Evolutionary conservation across 768 basidiomycete genomes (phyloP).

Genomic region (Cystobasidium tubakii): DNA sequence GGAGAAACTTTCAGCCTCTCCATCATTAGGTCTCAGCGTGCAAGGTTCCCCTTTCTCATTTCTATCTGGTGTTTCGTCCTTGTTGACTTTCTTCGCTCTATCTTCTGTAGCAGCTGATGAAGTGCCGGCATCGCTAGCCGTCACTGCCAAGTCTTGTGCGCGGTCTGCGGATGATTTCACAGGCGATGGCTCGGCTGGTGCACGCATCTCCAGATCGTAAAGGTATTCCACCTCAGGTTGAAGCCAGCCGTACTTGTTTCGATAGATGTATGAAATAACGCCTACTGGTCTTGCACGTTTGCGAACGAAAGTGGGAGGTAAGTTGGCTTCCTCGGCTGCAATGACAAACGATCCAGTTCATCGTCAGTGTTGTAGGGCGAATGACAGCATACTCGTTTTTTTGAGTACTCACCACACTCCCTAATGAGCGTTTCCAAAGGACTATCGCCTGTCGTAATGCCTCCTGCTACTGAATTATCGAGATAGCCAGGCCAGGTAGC

Average conservation of each 20-base stretch:
- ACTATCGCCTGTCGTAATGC: slow-evolving; percentile 72
- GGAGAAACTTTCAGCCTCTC: slow-evolving; percentile 93
- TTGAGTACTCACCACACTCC: slow-evolving; percentile 56
- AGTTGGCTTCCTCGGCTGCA: slow-evolving; percentile 86
- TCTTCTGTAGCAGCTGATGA: background rate
- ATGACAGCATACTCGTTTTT: background rate
- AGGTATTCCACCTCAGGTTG: slow-evolving; percentile 80
- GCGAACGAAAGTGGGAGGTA: slow-evolving; percentile 62
- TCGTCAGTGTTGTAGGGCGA: no score
- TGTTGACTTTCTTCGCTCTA: background rate
- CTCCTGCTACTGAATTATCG: slow-evolving; percentile 82
- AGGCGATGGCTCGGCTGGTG: background rate
- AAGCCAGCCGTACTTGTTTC: slow-evolving; percentile 66
- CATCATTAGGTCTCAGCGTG: slow-evolving; percentile 64
- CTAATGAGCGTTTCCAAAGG: slow-evolving; percentile 72
- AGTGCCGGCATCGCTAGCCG: background rate
- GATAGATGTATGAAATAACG: slow-evolving; percentile 72
- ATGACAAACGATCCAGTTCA: slow-evolving; percentile 56
- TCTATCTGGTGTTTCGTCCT: slow-evolving; percentile 4
- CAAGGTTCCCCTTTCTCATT: slow-evolving; percentile 54
- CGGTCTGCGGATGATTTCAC: background rate
- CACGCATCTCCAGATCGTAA: slow-evolving; percentile 73
- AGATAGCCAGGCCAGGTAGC: slow-evolving; percentile 86
- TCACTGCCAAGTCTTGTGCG: background rate
- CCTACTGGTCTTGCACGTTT: slow-evolving; percentile 61